Conservation (phyloP, 2,329 filamentous ascomycete species). For the Leptographium radiaticola region DNA sequence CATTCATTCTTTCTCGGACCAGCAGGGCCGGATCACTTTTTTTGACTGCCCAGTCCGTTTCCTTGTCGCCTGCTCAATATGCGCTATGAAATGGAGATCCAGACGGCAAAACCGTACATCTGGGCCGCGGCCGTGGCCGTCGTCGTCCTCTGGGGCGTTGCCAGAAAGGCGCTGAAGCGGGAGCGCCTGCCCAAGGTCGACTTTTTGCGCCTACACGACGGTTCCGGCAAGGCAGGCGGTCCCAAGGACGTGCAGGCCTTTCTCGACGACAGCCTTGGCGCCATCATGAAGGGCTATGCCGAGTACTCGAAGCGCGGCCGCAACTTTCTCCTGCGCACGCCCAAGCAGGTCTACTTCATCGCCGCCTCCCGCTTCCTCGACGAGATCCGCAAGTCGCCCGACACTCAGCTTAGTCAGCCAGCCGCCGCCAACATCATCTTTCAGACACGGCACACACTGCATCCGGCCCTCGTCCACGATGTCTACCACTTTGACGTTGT, state of each 20-base stretch:
- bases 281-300: slow-evolving; percentile 3
- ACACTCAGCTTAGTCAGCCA: slow-evolving; percentile 1
- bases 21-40: not conserved
- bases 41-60: not conserved
- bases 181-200: slow-evolving; percentile 1
- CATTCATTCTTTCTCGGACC: too few species aligned
- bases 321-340: slow-evolving; percentile 2
- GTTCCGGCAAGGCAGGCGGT: not conserved
- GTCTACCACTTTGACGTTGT: slow-evolving; percentile 2
- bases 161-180: not conserved
- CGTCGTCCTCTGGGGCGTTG: not conserved
- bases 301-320: slow-evolving; percentile 1
- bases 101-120: not conserved
- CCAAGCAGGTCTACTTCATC: slow-evolving; percentile 4
- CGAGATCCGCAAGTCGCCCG: slow-evolving; percentile 3
- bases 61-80: too few species aligned
- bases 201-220: not conserved
- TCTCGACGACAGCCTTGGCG: slow-evolving; percentile 1
- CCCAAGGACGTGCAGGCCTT: slow-evolving; percentile 1
- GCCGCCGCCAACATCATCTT: slow-evolving; percentile 4
- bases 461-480: slow-evolving; percentile 1
- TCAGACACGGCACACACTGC: slow-evolving; percentile 2
- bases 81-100: too few species aligned
- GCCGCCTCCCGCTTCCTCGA: slow-evolving; percentile 2
- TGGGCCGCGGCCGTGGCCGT: not conserved